These are phyloP conservation scores for Graphilbum ipis-grandicollis DNA, from an alignment of 2,329 filamentous ascomycete genomes.

Conservation along the genomic window DNA sequence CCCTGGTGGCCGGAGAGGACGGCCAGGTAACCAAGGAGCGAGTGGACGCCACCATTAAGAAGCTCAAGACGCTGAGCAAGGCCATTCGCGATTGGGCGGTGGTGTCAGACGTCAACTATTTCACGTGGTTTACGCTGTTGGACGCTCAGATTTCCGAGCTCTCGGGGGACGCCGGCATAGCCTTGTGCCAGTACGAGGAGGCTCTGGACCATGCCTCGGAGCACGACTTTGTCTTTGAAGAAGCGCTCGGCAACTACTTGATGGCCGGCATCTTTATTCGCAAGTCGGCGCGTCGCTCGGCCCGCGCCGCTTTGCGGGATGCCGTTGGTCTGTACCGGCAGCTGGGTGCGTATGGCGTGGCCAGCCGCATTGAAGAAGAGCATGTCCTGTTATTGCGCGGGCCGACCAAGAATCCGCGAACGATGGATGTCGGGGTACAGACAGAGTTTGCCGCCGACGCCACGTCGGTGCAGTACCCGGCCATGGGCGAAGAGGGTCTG, in stretches of 20 bases:
- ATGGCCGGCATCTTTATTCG: constrained; percentile 57
- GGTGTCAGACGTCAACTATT: constrained; percentile 54
- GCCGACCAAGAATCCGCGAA: constrained; percentile 38
- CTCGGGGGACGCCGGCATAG: constrained; percentile 33
- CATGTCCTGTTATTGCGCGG: constrained; percentile 51
- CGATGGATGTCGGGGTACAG: constrained; percentile 47
- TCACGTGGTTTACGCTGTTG: constrained; percentile 49
- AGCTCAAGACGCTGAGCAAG: constrained; percentile 36
- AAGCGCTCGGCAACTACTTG: constrained; percentile 56
- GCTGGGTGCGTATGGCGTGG: constrained; percentile 52
- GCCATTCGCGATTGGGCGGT: constrained; percentile 47
- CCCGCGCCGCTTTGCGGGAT: constrained; percentile 50
- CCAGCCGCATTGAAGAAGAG: constrained; percentile 47
- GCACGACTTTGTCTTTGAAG: constrained; percentile 50
- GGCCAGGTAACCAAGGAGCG: constrained; percentile 13
- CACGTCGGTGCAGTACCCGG: constrained; percentile 31
- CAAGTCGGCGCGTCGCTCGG: constrained; percentile 46
- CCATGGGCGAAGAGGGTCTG: constrained; percentile 25
- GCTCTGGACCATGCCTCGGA: constrained; percentile 55
- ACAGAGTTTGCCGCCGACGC: constrained; percentile 46
- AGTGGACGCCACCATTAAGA: constrained; percentile 28
- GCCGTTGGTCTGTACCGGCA: constrained; percentile 51
- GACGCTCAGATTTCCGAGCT: constrained; percentile 53
- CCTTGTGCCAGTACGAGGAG: constrained; percentile 49
- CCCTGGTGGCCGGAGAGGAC: constrained; percentile 19